Conservation (phyloP, 345 rosid species). For the Dipteronia sinensis region DNA sequence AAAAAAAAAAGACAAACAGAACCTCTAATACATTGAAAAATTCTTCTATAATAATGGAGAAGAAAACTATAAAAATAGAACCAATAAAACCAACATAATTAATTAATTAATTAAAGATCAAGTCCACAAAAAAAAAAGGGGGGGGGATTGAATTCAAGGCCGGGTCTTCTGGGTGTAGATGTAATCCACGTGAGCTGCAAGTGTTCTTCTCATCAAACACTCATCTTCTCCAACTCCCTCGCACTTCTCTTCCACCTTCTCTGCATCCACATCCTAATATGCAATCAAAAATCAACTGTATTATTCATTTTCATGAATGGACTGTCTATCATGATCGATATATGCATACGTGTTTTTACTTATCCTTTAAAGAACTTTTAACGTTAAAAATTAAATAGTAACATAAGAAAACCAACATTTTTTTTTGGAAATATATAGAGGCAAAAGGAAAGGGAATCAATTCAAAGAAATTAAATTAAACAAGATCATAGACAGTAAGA, state of each 20-base stretch:
- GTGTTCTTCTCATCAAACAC: slow-evolving; percentile 43
- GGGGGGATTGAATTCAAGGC: background rate
- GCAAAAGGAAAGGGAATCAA: background rate
- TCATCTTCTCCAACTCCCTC: slow-evolving; percentile 37
- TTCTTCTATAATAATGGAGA: background rate
- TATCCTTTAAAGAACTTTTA: too few species aligned
- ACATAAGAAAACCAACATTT: too few species aligned
- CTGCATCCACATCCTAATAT: slow-evolving; percentile 12
- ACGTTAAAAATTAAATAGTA: too few species aligned
- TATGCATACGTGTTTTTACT: too few species aligned
- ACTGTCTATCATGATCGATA: background rate
- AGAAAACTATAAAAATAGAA: background rate
- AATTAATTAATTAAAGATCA: background rate
- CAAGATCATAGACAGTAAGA: background rate
- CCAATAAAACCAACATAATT: background rate
- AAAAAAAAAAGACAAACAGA: too few species aligned
- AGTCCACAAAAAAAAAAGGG: background rate
- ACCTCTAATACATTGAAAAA: background rate
- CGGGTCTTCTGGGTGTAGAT: slow-evolving; percentile 37
- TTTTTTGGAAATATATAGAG: background rate
- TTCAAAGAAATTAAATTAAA: background rate
- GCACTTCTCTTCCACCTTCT: slow-evolving; percentile 23
- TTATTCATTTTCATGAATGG: background rate
- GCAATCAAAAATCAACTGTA: background rate
- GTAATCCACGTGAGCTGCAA: slow-evolving; percentile 36